phyloP scores from a whole-genome alignment of 768 basidiomycete species.

The Suillus subluteus region DNA sequence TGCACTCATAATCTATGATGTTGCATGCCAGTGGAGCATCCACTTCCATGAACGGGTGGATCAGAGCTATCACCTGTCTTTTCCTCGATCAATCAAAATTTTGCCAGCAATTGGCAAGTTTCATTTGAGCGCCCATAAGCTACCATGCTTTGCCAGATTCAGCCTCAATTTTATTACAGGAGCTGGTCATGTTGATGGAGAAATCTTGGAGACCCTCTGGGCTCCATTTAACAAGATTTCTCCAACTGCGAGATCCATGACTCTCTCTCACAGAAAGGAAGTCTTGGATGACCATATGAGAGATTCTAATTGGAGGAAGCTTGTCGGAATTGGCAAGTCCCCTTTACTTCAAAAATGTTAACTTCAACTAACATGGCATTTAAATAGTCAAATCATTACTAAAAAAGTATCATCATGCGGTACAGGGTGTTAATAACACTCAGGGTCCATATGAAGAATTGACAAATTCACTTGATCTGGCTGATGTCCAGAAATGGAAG shows the following conservation, averaged over 20 bases:
- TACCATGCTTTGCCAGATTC: constrained; percentile 28
- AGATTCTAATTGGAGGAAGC: constrained; percentile 39
- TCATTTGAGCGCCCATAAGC: constrained; percentile 35
- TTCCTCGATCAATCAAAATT: constrained; percentile 15
- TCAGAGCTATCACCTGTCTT: background rate
- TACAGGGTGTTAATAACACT: constrained; percentile 6
- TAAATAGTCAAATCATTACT: background rate
- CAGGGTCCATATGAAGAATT: constrained; percentile 7
- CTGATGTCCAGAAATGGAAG: constrained; percentile 1
- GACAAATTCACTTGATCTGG: background rate
- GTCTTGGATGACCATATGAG: constrained; percentile 36
- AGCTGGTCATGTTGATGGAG: constrained; percentile 31
- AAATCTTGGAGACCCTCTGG: constrained; percentile 42
- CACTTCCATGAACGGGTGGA: constrained; percentile 17
- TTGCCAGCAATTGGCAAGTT: constrained; percentile 29
- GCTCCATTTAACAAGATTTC: constrained; percentile 28
- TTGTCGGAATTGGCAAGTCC: constrained; percentile 25
- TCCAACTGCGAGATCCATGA: constrained; percentile 24
- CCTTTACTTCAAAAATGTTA: background rate
- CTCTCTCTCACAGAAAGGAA: constrained; percentile 29
- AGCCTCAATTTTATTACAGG: constrained; percentile 32
- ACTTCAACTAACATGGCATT: background rate
- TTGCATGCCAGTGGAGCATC: constrained; percentile 29
- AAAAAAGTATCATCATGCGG: background rate
- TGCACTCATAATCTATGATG: constrained; percentile 31